Evolutionary conservation across 2,329 filamentous ascomycete genomes (phyloP).

Genomic region (Geosmithia putterillii): DNA sequence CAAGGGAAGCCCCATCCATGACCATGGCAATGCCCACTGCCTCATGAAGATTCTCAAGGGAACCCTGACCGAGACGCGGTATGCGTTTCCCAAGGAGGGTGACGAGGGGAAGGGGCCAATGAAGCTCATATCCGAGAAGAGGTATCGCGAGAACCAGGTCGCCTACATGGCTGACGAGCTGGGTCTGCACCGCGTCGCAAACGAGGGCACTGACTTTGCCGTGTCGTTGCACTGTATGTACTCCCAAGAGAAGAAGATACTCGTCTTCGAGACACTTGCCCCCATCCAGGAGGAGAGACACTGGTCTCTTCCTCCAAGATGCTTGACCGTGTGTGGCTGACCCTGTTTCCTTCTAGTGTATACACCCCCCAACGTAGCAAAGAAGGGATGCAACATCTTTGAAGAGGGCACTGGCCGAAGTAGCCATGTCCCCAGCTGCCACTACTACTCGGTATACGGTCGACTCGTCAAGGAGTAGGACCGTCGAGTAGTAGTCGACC

Average conservation of each 20-base stretch:
- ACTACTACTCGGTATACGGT: slow-evolving; percentile 58
- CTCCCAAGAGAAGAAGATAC: too few relatives aligned
- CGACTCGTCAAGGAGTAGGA: slow-evolving; percentile 27
- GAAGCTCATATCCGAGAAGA: slow-evolving; percentile 52
- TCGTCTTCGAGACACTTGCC: slow-evolving; percentile 1
- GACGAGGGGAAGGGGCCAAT: slow-evolving; percentile 40
- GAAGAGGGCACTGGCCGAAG: slow-evolving; percentile 63
- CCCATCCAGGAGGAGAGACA: slow-evolving; percentile 8
- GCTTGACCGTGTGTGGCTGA: slow-evolving; percentile 10
- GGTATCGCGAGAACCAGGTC: slow-evolving; percentile 59
- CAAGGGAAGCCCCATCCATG: slow-evolving; percentile 75
- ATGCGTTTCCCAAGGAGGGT: slow-evolving; percentile 50
- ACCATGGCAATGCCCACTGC: slow-evolving; percentile 81
- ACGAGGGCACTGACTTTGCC: slow-evolving; percentile 62
- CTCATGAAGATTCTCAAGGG: slow-evolving; percentile 84
- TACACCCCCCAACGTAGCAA: slow-evolving; percentile 80
- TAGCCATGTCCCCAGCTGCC: slow-evolving; percentile 57
- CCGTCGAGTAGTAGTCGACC: not conserved
- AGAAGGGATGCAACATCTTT: slow-evolving; percentile 71
- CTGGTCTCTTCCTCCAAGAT: slow-evolving; percentile 10
- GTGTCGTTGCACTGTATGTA: slow-evolving; percentile 76
- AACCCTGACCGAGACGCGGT: slow-evolving; percentile 68
- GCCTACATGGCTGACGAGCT: slow-evolving; percentile 89
- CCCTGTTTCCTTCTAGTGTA: slow-evolving; percentile 42
- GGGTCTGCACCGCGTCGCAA: slow-evolving; percentile 73